A percentile compares a stretch with the other conserved stretches of the same genome.
phyloP scores from a whole-genome alignment of 1,139 yeast genomes.

The Debaryomycetaceae sp. region DNA sequence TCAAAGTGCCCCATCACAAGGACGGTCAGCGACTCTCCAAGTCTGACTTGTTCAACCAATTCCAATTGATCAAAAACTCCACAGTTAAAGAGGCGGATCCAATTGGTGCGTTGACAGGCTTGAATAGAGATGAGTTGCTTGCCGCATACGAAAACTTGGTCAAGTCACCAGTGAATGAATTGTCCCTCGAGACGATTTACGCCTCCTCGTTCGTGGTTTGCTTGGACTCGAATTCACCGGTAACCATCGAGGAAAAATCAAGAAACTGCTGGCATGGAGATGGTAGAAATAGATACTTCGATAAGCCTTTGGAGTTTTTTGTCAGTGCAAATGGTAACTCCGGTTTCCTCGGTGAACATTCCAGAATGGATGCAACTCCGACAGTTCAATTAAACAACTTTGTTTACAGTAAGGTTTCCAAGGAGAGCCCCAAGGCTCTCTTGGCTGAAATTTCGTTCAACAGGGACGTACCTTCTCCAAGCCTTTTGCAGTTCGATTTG shows the following conservation, averaged over 20 bases:
- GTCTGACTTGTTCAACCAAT: conserved; percentile 63
- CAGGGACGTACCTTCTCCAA: conserved; percentile 15
- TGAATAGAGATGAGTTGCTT: conserved; percentile 84
- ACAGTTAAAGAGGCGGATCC: conserved; percentile 38
- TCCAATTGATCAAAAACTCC: conserved; percentile 51
- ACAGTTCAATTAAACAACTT: conserved; percentile 84
- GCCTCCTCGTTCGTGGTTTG: conserved; percentile 79
- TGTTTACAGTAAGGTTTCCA: conserved; percentile 54
- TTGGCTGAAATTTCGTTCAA: conserved; percentile 26
- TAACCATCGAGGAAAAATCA: conserved; percentile 81
- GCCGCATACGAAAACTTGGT: conserved; percentile 56
- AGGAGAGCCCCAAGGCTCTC: conserved; percentile 37
- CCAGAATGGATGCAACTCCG: conserved; percentile 98
- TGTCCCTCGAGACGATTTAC: conserved; percentile 64
- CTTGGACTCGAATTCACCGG: conserved; percentile 71
- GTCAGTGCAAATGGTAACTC: conserved; percentile 81
- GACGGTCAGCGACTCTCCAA: conserved; percentile 55
- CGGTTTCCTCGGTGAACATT: conserved; percentile 95
- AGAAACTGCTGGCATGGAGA: conserved; percentile 93
- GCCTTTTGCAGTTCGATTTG: conserved; percentile 40
- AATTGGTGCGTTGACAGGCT: conserved; percentile 76
- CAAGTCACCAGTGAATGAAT: conserved; percentile 54
- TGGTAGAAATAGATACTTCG: conserved; percentile 86
- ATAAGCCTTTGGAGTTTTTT: conserved; percentile 86
- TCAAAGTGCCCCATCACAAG: conserved; percentile 64